These are phyloP conservation scores for Quercus variabilis DNA, from an alignment of 306 rosid species.

Conservation along the genomic window DNA sequence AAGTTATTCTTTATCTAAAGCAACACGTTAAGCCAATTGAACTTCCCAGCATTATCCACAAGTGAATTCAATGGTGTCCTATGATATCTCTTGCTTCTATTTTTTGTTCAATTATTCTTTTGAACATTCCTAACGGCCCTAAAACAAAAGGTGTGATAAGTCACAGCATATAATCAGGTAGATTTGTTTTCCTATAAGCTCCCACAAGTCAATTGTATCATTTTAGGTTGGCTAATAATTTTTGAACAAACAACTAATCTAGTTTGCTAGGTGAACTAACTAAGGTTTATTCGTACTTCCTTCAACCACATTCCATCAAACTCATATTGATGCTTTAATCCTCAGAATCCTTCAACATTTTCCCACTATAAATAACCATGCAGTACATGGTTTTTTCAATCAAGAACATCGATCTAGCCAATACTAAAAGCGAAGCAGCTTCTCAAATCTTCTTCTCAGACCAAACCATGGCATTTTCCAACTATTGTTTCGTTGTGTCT, in stretches of 20 bases:
- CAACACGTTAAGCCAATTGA: no score
- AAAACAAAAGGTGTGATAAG: no score
- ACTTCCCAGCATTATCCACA: no score
- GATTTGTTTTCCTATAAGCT: no score
- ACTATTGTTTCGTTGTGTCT: background rate
- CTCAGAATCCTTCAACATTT: background rate
- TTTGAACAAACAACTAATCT: background rate
- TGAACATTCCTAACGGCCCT: no score
- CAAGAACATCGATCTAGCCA: background rate
- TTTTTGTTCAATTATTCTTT: no score
- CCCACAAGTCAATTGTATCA: background rate
- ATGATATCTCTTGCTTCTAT: no score
- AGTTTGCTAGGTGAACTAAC: conserved; percentile 7
- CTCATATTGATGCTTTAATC: background rate
- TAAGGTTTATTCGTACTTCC: background rate
- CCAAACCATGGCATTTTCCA: background rate
- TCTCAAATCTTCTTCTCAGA: background rate
- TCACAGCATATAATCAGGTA: no score
- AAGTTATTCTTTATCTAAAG: no score
- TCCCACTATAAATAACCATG: background rate
- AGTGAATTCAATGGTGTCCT: no score
- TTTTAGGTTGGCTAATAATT: background rate
- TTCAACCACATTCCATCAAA: conserved; percentile 11
- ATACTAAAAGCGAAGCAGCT: background rate
- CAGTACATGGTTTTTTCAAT: background rate